Base-by-base conservation (phyloP, 371 early-diverging fungal species). In the Coemansia sp. region DNA sequence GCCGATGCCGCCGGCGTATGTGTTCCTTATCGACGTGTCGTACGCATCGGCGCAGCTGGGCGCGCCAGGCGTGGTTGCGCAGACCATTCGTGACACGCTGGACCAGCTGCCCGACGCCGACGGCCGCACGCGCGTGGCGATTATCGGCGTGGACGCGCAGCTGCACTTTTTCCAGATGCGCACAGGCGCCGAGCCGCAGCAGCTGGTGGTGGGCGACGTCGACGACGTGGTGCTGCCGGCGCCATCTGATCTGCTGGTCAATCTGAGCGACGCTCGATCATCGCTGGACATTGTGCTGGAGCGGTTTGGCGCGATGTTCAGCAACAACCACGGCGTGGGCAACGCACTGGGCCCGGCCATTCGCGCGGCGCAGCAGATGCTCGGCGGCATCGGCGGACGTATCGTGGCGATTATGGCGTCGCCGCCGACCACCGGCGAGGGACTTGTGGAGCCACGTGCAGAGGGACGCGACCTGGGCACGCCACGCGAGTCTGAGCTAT, bases 21-120 rank as follows among this genome's bases (percentile, higher is more conserved):
- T 96, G 54, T 97, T 97, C 80, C 84, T 97, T 20, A 91, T 97
- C 53, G 98, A 97, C 80, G 96, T 96, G 0, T 93, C 94, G 2
- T 91, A 88, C 68, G 85, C 91, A 11, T 88, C 97, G 11, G 86
- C 96, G 11, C 92, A 93, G 80, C 87, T 90, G 3, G 94, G 92
- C 11, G 81, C 82, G 79, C 77, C 91, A 1, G 88, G 87, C 5
- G 86, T 86, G 2, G 93, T 92, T 5, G 90, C 93, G 8, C 86
- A 88, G 51, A 88, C 94, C 11, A 91, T 97, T 67, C 71, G 91
- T 68, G 91, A 91, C 25, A 84, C 93, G 5, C 80, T 97, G 48
- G 95, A 96, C 68, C 78, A 84, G 44, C 86, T 98, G 51, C 97
- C 97, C 59, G 93, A 98, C 73, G 82, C 85, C 3, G 95, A 97